Base-by-base conservation (phyloP, 1,284 basidiomycete species). In the Ustilago cynodontis region DNA sequence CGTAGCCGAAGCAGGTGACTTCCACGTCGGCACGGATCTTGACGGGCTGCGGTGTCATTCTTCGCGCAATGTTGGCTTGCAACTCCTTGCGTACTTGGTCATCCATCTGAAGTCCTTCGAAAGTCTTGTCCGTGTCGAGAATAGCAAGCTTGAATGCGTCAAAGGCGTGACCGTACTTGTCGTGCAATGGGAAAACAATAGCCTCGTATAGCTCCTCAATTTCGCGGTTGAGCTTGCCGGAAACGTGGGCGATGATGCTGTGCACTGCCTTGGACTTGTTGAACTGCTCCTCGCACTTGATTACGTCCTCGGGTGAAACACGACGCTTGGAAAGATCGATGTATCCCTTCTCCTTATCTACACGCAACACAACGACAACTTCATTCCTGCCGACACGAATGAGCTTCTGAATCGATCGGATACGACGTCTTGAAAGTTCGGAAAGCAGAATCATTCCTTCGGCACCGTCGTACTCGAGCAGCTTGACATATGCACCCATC, bases 281-380 rank as follows among this genome's bases (percentile, higher is more conserved):
- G 88, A 94, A 99, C 59, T 94, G 92, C 85, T 98, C 96, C 87
- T 99, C 97, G 88, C 97, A 99, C 88, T 98, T 98, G 56, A 93
- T 91, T 82, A 99, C 96, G 87, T 99, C 96, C 87, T 99, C 97
- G 11, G 96, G 93, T 11, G 95, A 98, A n/a, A 99, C 96, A 83
- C 97, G 93, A 81, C 97, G 92, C 89, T 99, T 99, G 59, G 95
- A 98, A 43, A 99, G 89, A 90, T 99, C 96, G 85, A 99, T 99
- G 88, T 99, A 99, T 20, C 95, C 97, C 89, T 99, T 99, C 88
- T 99, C 97, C 87, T 98, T 98, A 90, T 99, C 96, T 41, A 99
- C 96, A 86, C 96, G 90, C 79, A 99, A 90, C 0, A 99, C 97
- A 70, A 99, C 96, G 71, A 99, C 96, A 70, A 99, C 96, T 87